Conservation (phyloP, 768 basidiomycete genomes). For the Xerocomellus dryophilus region DNA sequence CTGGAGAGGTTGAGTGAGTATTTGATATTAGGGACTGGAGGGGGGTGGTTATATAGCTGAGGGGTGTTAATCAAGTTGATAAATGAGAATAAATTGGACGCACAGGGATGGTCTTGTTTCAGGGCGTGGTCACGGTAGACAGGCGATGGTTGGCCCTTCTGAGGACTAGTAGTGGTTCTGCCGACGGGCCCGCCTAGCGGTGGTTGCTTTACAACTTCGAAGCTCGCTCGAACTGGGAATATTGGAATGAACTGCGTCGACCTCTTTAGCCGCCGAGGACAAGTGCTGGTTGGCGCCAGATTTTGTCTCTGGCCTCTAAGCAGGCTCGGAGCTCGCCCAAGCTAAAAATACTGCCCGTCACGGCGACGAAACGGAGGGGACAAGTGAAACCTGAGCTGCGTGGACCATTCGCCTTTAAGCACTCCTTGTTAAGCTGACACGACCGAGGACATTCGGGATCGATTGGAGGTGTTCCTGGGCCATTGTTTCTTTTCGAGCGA, state of each 20-base stretch:
- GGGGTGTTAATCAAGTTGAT: conserved; percentile 3
- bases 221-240: conserved; percentile 14
- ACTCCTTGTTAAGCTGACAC: background rate
- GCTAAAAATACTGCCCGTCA: too few species aligned
- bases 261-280: conserved; percentile 10
- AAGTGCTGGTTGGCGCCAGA: background rate
- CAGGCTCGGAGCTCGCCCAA: background rate
- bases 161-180: background rate
- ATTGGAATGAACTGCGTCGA: conserved; percentile 2
- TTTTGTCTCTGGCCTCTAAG: background rate
- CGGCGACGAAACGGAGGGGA: background rate
- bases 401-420: background rate
- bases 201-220: conserved; percentile 8
- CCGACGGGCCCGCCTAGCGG: background rate
- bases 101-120: conserved; percentile 16
- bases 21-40: background rate
- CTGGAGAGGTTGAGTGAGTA: background rate
- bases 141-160: background rate
- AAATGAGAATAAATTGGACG: background rate
- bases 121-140: too few species aligned
- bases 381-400: background rate
- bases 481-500: background rate
- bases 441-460: background rate
- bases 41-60: conserved; percentile 6
- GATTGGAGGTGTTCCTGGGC: background rate